Evolutionary conservation across 495 filamentous ascomycete species (phyloP), one percentile per base, ranked within the genome.

Genomic region (Daldinia caldariorum): DNA sequence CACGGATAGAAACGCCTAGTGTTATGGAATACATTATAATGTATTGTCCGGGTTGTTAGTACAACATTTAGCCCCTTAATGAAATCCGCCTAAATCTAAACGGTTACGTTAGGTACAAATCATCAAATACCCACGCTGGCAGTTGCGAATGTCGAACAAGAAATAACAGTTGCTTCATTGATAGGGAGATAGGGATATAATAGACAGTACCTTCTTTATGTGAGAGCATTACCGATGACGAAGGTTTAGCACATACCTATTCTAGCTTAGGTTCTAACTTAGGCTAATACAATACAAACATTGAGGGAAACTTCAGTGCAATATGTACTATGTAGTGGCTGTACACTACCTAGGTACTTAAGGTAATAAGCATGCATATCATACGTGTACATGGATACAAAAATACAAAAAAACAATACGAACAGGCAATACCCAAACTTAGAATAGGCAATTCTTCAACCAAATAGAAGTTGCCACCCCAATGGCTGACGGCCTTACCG

Each of bases 401-500:
- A 56, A 7, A 16, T 22, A 22, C 1, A 55, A 31, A 18, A 18
- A 56, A 7, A 16, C 20, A 22, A 50, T 55, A 22, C 32, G 53
- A 56, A 32, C 29, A 56, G 32, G n/a, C 31, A 32, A 1, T 20
- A 56, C 26, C 53, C 53, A 56, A 56, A 56, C 53, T 56, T 56
- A 56, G 53, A 34, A 56, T 54, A 38, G 18, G 18, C 43, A 22
- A 9, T 47, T 53, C 29, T 53, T 53, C 18, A 50, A 22, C 63
- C 32, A 56, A 18, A 34, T 37, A 37, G 53, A 6, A 56, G n/a
- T 56, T 37, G 67, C 68, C 62, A 70, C 67, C 22, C 12, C 49
- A 55, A 58, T 59, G 63, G 69, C 69, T 63, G 32, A 45, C 37
- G 20, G 14, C 55, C 47, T 63, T 67, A 67, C 58, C 58, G 63